Percentiles rank a stretch among this genome's conserved stretches.
These are phyloP conservation scores for Xylogone sp. DNA, from an alignment of 2,329 filamentous ascomycete genomes.

Conservation along the genomic window DNA sequence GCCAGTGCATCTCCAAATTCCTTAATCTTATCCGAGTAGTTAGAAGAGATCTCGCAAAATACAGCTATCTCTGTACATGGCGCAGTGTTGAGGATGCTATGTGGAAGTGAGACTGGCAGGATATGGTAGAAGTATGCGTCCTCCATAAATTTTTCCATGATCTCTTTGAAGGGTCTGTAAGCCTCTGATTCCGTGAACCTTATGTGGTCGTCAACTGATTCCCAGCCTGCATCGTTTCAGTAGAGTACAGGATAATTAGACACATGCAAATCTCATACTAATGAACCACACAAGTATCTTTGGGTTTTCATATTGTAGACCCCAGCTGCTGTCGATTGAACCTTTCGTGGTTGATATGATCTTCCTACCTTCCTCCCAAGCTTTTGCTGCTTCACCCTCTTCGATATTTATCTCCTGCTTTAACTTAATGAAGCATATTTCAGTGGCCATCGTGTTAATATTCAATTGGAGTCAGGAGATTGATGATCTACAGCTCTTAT, in stretches of 20 bases:
- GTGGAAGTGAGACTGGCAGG: slow-evolving; percentile 2
- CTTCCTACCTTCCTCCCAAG: slow-evolving; percentile 28
- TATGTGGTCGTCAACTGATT: slow-evolving; percentile 32
- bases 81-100: slow-evolving; percentile 4
- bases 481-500: neutral
- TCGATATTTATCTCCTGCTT: slow-evolving; percentile 31
- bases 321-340: slow-evolving; percentile 30
- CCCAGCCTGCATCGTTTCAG: slow-evolving; percentile 35
- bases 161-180: slow-evolving; percentile 34
- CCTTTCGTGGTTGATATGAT: slow-evolving; percentile 34
- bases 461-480: too few species aligned
- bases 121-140: slow-evolving; percentile 14
- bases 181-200: slow-evolving; percentile 31
- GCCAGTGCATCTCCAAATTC: slow-evolving; percentile 4
- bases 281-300: slow-evolving; percentile 33
- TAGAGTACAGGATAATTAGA: neutral
- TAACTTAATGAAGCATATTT: slow-evolving; percentile 35
- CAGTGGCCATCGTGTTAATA: slow-evolving; percentile 22
- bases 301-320: slow-evolving; percentile 34
- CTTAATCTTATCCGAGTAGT: slow-evolving; percentile 1
- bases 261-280: slow-evolving; percentile 26
- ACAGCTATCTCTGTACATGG: slow-evolving; percentile 16
- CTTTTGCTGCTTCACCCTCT: slow-evolving; percentile 20
- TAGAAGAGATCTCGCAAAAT: slow-evolving; percentile 10
- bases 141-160: slow-evolving; percentile 6